These are phyloP conservation scores for Tagetes erecta DNA, from an alignment of 129 eudicot genomes.

Conservation along the genomic window DNA sequence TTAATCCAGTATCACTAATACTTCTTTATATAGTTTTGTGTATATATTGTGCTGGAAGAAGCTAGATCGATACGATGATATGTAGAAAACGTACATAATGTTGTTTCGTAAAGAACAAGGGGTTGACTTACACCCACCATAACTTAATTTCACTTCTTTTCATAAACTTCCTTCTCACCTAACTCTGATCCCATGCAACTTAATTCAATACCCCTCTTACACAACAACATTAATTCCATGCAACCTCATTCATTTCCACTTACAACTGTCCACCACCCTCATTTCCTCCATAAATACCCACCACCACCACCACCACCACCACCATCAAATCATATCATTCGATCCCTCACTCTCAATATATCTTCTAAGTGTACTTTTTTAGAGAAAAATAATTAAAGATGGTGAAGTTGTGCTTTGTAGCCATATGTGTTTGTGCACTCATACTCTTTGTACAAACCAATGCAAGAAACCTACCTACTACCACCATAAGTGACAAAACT, in stretches of 20 bases:
- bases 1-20: too few relatives aligned
- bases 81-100: not conserved
- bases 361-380: too few relatives aligned
- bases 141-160: constrained; percentile 37
- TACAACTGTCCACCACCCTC: constrained; percentile 39
- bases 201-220: not conserved
- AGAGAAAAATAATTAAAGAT: constrained; percentile 1
- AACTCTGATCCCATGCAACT: constrained; percentile 48
- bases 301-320: constrained; percentile 21
- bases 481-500: constrained; percentile 26
- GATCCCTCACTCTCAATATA: too few relatives aligned
- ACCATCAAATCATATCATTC: not conserved
- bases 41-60: too few relatives aligned
- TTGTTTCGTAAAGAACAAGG: constrained; percentile 24
- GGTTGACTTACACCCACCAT: constrained; percentile 35
- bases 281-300: constrained; percentile 36
- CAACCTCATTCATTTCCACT: constrained; percentile 7
- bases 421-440: constrained; percentile 36
- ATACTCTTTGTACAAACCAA: constrained; percentile 35
- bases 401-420: constrained; percentile 41
- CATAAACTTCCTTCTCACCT: constrained; percentile 27
- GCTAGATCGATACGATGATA: too few relatives aligned
- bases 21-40: too few relatives aligned
- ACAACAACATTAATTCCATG: constrained; percentile 24
- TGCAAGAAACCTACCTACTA: constrained; percentile 46